Conservation (phyloP, 148 eudicot genomes). For the Suaeda aralocaspica region DNA sequence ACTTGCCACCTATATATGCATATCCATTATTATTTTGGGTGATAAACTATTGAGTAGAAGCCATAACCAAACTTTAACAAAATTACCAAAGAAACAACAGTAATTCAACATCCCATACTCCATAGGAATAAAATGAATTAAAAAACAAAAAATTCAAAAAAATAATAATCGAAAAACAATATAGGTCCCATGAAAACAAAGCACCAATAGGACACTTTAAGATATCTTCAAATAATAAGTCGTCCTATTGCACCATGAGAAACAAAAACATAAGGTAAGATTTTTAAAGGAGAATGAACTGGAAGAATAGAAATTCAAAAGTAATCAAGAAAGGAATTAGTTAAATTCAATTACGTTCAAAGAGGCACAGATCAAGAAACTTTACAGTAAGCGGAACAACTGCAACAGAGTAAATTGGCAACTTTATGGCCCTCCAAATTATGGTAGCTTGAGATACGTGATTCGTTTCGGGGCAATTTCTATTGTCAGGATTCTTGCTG, state of each 20-base stretch:
- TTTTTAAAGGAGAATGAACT: background rate
- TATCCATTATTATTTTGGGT: slow-evolving; percentile 7
- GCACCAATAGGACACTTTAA: background rate
- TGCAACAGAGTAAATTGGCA: slow-evolving; percentile 94
- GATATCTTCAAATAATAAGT: background rate
- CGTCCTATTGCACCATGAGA: background rate
- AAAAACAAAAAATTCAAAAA: too few relatives aligned
- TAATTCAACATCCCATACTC: slow-evolving; percentile 1
- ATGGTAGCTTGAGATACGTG: slow-evolving; percentile 62
- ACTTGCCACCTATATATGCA: slow-evolving; percentile 54
- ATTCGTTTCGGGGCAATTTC: slow-evolving; percentile 29
- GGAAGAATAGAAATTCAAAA: background rate
- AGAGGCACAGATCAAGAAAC: slow-evolving; percentile 8
- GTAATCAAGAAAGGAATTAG: background rate
- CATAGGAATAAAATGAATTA: too few relatives aligned
- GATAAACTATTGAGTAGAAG: background rate
- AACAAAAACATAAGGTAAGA: background rate
- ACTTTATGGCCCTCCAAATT: slow-evolving; percentile 92
- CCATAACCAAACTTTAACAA: background rate
- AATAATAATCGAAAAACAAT: too few relatives aligned
- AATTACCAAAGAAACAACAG: background rate
- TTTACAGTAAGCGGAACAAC: slow-evolving; percentile 86
- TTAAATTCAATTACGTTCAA: background rate
- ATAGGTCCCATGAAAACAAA: too few relatives aligned
- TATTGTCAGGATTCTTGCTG: slow-evolving; percentile 20